A percentile compares a stretch with the other conserved stretches of the same genome.
phyloP scores from a whole-genome alignment of 495 filamentous ascomycete species.

The Podospora bellae-mahoneyi region DNA sequence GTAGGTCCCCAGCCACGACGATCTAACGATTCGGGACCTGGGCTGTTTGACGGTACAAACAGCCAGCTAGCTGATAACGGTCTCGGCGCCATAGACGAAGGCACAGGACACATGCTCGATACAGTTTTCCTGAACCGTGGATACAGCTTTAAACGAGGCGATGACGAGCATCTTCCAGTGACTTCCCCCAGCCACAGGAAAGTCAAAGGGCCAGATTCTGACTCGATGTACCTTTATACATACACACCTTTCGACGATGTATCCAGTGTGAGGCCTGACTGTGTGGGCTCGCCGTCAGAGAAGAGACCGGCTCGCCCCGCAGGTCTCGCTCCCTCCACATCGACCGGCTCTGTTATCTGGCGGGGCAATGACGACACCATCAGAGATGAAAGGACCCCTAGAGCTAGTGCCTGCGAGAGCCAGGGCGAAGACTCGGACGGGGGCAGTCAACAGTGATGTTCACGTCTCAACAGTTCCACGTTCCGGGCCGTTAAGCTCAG shows the following conservation, averaged over 20 bases:
- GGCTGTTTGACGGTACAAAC: neutral
- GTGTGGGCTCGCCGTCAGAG: neutral
- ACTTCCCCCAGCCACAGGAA: neutral
- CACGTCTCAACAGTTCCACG: neutral
- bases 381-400: neutral
- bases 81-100: neutral
- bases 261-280: neutral
- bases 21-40: neutral
- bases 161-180: constrained; percentile 1
- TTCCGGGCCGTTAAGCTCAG: neutral
- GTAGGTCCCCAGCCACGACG: neutral
- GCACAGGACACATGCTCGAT: neutral
- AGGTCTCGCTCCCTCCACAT: neutral
- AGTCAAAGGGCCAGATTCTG: neutral
- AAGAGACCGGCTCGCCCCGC: neutral
- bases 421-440: neutral
- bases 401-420: neutral
- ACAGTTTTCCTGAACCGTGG: neutral
- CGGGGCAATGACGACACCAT: constrained; percentile 1
- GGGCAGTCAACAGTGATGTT: neutral
- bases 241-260: neutral
- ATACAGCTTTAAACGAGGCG: constrained; percentile 1
- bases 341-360: constrained; percentile 1
- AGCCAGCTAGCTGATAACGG: neutral
- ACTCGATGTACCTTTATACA: neutral